Conservation (phyloP, 2,329 filamentous ascomycete species). For the Ophiostoma ulmi region DNA sequence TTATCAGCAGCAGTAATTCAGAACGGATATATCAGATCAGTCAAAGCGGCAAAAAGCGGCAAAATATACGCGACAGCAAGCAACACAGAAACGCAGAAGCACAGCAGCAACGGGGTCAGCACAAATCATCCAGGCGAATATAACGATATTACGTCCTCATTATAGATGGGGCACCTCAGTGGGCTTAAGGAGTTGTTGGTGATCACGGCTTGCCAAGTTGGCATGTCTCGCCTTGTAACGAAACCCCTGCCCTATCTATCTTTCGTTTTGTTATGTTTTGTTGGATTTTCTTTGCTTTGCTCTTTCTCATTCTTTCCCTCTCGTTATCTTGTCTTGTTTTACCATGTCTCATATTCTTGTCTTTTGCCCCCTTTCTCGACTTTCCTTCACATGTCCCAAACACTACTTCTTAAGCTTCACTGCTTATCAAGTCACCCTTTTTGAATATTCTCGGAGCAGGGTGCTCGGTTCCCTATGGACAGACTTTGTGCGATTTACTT, state of each 20-base stretch:
- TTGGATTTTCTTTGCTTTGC: neutral
- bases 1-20: constrained; percentile 25
- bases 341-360: neutral
- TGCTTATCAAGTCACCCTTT: neutral
- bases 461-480: neutral
- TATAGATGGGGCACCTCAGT: neutral
- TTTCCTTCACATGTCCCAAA: neutral
- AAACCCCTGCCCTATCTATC: neutral
- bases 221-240: neutral
- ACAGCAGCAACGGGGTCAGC: neutral
- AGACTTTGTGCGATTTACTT: neutral
- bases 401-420: neutral
- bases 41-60: constrained; percentile 15
- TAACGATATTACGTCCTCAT: neutral
- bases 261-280: neutral
- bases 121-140: neutral
- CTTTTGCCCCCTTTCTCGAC: neutral
- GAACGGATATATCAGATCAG: constrained; percentile 19
- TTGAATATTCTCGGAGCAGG: neutral
- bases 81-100: constrained; percentile 1
- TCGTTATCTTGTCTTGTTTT: neutral
- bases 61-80: neutral
- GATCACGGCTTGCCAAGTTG: constrained; percentile 10
- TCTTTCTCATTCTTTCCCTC: neutral
- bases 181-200: neutral